A percentile compares a stretch with the other conserved stretches of the same genome.
phyloP scores from a whole-genome alignment of 768 basidiomycete genomes.

The Hericium alpestre region DNA sequence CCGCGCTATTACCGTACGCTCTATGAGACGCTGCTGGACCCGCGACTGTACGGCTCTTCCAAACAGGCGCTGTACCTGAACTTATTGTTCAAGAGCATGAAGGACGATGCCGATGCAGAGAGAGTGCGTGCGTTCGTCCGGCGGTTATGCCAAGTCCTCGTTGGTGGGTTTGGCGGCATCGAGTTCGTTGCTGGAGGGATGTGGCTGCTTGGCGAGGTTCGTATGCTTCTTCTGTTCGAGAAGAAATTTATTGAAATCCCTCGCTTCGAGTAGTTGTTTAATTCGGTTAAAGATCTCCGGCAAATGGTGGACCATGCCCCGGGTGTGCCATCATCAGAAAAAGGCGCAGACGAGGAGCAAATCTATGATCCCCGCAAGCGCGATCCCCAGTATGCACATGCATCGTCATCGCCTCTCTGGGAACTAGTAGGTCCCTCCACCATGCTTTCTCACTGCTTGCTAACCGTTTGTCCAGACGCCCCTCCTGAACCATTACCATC shows the following conservation, averaged over 20 bases:
- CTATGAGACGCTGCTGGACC: conserved; percentile 82
- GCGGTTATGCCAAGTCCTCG: conserved; percentile 74
- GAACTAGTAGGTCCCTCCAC: conserved; percentile 57
- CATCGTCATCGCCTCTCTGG: conserved; percentile 74
- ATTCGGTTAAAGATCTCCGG: conserved; percentile 34
- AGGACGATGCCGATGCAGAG: conserved; percentile 46
- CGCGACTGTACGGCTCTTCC: conserved; percentile 66
- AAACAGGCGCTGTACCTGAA: conserved; percentile 98
- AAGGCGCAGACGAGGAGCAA: conserved; percentile 13
- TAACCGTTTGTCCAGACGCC: conserved; percentile 42
- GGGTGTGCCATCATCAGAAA: background rate
- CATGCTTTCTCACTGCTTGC: background rate
- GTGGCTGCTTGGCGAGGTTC: conserved; percentile 79
- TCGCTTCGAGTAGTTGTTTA: conserved; percentile 34
- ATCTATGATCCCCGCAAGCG: conserved; percentile 82
- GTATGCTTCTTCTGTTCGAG: conserved; percentile 13
- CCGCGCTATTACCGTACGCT: conserved; percentile 74
- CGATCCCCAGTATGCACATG: conserved; percentile 79
- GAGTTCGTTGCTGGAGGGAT: conserved; percentile 87
- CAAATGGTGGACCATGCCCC: conserved; percentile 22
- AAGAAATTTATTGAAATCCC: background rate
- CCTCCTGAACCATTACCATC: conserved; percentile 81
- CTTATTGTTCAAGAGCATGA: conserved; percentile 82
- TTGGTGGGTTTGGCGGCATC: conserved; percentile 52
- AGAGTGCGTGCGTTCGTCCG: conserved; percentile 75